Evolutionary conservation across 495 filamentous ascomycete genomes (phyloP).

Genomic region (Lophiostoma macrostomum): DNA sequence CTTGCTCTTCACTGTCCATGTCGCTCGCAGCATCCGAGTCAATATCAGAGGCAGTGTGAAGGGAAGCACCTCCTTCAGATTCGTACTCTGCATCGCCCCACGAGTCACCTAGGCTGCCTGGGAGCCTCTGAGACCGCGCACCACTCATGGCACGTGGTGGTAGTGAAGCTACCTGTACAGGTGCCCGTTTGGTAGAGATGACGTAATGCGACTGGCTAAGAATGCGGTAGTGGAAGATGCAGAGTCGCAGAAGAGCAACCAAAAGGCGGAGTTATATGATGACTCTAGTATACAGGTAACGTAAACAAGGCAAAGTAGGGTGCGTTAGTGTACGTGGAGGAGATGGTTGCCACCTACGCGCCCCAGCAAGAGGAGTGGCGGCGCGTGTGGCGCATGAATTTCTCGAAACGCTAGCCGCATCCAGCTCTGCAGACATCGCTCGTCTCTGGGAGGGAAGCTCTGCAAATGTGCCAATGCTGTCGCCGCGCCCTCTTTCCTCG

Average conservation of each 20-base stretch:
- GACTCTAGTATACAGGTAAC: too few relatives aligned
- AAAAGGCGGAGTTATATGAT: too few relatives aligned
- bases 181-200: too few relatives aligned
- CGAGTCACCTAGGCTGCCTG: conserved; percentile 34
- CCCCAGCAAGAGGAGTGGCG: too few relatives aligned
- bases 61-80: conserved; percentile 20
- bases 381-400: not conserved
- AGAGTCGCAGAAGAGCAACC: too few relatives aligned
- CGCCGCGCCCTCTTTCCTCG: conserved; percentile 3
- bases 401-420: conserved; percentile 1
- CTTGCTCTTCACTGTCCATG: conserved; percentile 10
- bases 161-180: too few relatives aligned
- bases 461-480: conserved; percentile 17
- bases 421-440: not conserved
- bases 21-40: conserved; percentile 13
- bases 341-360: too few relatives aligned
- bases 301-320: too few relatives aligned
- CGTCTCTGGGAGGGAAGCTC: not conserved
- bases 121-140: conserved; percentile 11
- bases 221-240: too few relatives aligned
- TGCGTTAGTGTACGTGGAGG: too few relatives aligned
- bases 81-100: conserved; percentile 39
- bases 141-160: conserved; percentile 11
- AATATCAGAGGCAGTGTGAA: conserved; percentile 20
- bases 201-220: too few relatives aligned